These are phyloP conservation scores for Cyclotella atomus DNA, from an alignment of 108 stramenopile genomes.

Conservation along the genomic window DNA sequence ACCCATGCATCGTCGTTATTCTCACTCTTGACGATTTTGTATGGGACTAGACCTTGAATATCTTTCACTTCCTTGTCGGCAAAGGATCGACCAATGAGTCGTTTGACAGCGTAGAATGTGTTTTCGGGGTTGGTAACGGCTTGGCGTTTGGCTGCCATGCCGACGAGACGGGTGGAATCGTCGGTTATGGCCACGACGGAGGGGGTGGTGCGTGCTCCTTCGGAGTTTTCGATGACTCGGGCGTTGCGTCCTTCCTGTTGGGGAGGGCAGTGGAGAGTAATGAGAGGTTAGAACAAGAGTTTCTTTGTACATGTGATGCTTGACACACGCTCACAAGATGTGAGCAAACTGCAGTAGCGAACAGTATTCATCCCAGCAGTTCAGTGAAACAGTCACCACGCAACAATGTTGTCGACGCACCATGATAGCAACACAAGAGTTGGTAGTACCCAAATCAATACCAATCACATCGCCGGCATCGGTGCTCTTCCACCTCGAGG, in stretches of 20 bases:
- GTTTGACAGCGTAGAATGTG: constrained; percentile 99
- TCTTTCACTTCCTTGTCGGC: constrained; percentile 92
- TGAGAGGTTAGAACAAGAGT: too few species aligned
- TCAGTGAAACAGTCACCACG: too few species aligned
- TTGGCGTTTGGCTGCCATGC: constrained; percentile 97
- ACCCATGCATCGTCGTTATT: constrained; percentile 96
- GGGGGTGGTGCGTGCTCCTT: constrained; percentile 99
- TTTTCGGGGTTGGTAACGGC: constrained; percentile 99
- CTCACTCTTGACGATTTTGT: constrained; percentile 95
- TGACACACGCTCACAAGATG: too few species aligned
- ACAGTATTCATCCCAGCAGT: too few species aligned
- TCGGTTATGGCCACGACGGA: constrained; percentile 95
- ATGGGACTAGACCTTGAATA: constrained; percentile 94
- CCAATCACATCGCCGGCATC: constrained; percentile 97
- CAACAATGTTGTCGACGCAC: too few species aligned
- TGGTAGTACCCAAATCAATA: constrained; percentile 99
- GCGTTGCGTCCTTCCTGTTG: constrained; percentile 90
- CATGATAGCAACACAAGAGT: constrained; percentile 99
- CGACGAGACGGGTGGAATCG: constrained; percentile 93
- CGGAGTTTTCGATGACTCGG: constrained; percentile 99
- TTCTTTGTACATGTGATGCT: too few species aligned
- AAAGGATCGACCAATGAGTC: constrained; percentile 95
- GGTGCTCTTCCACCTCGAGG: constrained; percentile 54
- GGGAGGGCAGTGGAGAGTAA: too few species aligned
- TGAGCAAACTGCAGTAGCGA: too few species aligned